These are phyloP conservation scores for Hypsizygus ulmarius DNA, from an alignment of 1,284 basidiomycete genomes.

Conservation along the genomic window DNA sequence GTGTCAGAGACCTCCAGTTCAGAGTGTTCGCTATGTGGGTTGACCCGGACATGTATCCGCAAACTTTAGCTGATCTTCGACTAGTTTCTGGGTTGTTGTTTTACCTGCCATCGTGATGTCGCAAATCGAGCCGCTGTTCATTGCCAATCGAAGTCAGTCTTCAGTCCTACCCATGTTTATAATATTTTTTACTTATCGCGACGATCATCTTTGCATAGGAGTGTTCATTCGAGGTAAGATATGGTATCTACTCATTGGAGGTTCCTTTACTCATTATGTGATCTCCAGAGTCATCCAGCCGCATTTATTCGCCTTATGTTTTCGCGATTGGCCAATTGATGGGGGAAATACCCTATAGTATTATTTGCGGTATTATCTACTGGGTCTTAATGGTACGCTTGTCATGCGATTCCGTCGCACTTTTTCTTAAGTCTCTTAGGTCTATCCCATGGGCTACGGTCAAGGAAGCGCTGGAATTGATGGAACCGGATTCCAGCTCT, in stretches of 20 bases:
- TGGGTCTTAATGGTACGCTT: constrained; percentile 68
- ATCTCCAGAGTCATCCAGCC: constrained; percentile 60
- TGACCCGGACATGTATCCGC: neutral
- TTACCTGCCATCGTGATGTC: constrained; percentile 76
- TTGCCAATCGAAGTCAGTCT: constrained; percentile 65
- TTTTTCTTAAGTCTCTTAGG: constrained; percentile 27
- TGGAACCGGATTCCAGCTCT: constrained; percentile 74
- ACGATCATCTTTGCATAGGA: too few species aligned
- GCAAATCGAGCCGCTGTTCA: constrained; percentile 86
- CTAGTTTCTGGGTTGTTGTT: constrained; percentile 67
- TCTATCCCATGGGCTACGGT: constrained; percentile 73
- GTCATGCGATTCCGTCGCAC: neutral
- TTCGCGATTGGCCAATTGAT: constrained; percentile 83
- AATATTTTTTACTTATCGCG: neutral
- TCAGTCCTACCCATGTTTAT: neutral
- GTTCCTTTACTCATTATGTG: neutral
- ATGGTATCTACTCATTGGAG: neutral
- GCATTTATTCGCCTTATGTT: constrained; percentile 77
- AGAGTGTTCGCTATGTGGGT: constrained; percentile 76
- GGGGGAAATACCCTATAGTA: constrained; percentile 80
- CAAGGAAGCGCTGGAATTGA: constrained; percentile 56
- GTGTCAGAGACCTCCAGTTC: constrained; percentile 77
- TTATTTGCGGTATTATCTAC: constrained; percentile 72
- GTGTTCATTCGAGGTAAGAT: constrained; percentile 62
- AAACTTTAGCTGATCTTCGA: constrained; percentile 13